Conservation (phyloP, 2,329 filamentous ascomycete genomes). For the Coniochaeta sp. region DNA sequence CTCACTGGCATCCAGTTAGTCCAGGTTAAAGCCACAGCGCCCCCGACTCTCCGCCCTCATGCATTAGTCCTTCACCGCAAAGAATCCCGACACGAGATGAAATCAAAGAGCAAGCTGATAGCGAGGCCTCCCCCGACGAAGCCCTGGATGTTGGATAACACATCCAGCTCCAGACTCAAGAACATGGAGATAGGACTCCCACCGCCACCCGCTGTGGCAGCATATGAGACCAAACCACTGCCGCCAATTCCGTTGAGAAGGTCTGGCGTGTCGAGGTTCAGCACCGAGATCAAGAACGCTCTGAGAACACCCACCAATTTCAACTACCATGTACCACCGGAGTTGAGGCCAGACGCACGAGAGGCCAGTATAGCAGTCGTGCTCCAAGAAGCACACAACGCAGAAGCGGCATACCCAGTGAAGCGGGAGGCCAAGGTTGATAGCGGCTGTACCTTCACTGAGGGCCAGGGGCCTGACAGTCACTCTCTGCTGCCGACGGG, state of each 20-base stretch:
- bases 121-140: not conserved
- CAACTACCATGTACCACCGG: not conserved
- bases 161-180: not conserved
- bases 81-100: not conserved
- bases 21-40: not conserved
- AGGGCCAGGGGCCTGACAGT: not conserved
- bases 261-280: constrained; percentile 2
- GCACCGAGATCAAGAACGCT: not conserved
- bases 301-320: not conserved
- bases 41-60: not conserved
- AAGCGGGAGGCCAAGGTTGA: not conserved
- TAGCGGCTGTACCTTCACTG: not conserved
- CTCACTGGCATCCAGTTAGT: not conserved
- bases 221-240: constrained; percentile 1
- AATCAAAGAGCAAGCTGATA: not conserved
- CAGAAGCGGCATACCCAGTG: not conserved
- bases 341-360: not conserved
- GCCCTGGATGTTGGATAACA: constrained; percentile 1
- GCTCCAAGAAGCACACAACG: no score
- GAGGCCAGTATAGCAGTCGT: not conserved
- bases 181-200: constrained; percentile 3
- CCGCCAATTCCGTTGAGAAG: not conserved
- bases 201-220: not conserved
- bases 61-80: not conserved
- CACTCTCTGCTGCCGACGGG: not conserved